A percentile compares a stretch with the other conserved stretches of the same genome.
These are phyloP conservation scores for Volvariella surrecta DNA, from an alignment of 1,284 basidiomycete species.

Conservation along the genomic window DNA sequence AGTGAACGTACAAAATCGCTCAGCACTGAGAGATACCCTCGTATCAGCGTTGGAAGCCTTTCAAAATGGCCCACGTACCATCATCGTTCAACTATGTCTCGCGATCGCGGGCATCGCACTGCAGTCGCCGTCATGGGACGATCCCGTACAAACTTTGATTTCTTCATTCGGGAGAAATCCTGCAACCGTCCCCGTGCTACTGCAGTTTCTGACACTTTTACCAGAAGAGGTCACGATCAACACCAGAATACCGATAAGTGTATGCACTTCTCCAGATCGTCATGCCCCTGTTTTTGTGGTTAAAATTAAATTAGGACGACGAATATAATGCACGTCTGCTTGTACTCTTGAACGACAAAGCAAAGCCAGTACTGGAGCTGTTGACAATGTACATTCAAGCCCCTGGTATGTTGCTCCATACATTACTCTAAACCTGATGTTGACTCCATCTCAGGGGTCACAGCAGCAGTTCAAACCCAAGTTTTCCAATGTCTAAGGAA, in stretches of 20 bases:
- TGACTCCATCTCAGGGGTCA: constrained; percentile 56
- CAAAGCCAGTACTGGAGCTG: constrained; percentile 68
- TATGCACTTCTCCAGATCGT: constrained; percentile 30
- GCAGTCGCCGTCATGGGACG: constrained; percentile 86
- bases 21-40: constrained; percentile 84
- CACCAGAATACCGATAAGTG: constrained; percentile 82
- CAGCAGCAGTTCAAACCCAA: constrained; percentile 72
- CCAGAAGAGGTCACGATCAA: constrained; percentile 89
- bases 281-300: neutral
- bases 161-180: constrained; percentile 83
- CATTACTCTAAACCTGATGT: neutral
- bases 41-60: constrained; percentile 67
- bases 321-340: constrained; percentile 65
- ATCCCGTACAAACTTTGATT: constrained; percentile 78
- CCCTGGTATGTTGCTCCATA: constrained; percentile 46
- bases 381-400: constrained; percentile 90
- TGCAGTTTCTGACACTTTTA: constrained; percentile 88
- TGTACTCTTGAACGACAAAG: constrained; percentile 65
- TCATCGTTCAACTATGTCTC: constrained; percentile 87
- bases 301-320: constrained; percentile 48
- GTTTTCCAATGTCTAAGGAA: constrained; percentile 83
- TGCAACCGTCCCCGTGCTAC: constrained; percentile 71
- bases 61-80: constrained; percentile 72
- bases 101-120: constrained; percentile 88
- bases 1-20: constrained; percentile 65